These are phyloP conservation scores for Hypoxylon cercidicola DNA, from an alignment of 495 filamentous ascomycete genomes.

Conservation along the genomic window DNA sequence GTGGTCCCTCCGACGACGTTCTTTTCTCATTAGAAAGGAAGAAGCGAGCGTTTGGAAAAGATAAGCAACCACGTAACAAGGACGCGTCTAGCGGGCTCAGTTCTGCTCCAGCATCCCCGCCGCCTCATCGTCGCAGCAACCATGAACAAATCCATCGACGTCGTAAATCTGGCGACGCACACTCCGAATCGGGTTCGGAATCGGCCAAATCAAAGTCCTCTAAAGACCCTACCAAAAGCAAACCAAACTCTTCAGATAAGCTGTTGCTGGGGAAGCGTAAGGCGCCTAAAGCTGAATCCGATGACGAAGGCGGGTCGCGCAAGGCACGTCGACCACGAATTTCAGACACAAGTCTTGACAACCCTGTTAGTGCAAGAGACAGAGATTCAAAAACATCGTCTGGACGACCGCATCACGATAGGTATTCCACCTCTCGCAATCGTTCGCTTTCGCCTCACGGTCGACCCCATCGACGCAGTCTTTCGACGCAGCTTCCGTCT, in stretches of 20 bases:
- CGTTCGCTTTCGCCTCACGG: constrained; percentile 73
- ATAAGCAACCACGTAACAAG: constrained; percentile 55
- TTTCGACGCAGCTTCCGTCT: constrained; percentile 68
- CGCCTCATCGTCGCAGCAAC: constrained; percentile 35
- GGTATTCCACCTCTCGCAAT: constrained; percentile 54
- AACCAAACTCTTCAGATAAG: constrained; percentile 52
- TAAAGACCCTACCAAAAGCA: constrained; percentile 51
- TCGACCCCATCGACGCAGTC: constrained; percentile 68
- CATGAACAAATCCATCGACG: constrained; percentile 50
- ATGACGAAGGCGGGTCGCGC: constrained; percentile 59
- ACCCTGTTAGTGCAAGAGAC: constrained; percentile 45
- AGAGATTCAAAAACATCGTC: constrained; percentile 46
- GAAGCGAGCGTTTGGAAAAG: constrained; percentile 56
- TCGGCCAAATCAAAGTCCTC: constrained; percentile 49
- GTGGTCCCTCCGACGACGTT: constrained; percentile 44
- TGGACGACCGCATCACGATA: constrained; percentile 48
- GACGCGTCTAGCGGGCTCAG: constrained; percentile 64
- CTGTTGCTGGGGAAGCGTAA: constrained; percentile 57
- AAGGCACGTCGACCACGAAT: constrained; percentile 60
- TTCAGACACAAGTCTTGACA: constrained; percentile 55
- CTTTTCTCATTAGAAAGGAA: constrained; percentile 54
- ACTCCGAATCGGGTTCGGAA: constrained; percentile 60
- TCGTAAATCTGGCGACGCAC: constrained; percentile 53
- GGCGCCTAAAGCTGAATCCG: constrained; percentile 57
- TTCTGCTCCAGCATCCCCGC: constrained; percentile 64